Evolutionary conservation across 2,329 filamentous ascomycete genomes (phyloP).

Genomic region (Pseudopithomyces chartarum): DNA sequence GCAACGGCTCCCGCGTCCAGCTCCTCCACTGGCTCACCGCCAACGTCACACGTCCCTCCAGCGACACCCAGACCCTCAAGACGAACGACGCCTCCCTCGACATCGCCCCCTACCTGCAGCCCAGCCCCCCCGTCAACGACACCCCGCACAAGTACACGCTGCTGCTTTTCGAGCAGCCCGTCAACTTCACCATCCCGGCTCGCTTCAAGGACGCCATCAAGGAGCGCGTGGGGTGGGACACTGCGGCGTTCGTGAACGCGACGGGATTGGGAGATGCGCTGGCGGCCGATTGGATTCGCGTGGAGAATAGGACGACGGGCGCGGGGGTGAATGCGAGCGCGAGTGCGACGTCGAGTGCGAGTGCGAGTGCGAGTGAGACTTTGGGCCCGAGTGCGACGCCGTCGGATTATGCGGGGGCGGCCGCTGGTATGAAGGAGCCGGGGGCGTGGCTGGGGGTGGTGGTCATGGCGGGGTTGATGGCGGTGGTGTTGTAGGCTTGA

Average conservation of each 20-base stretch:
- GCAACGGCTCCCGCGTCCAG: slow-evolving; percentile 35
- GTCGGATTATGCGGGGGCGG: slow-evolving; percentile 20
- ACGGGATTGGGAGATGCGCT: slow-evolving; percentile 34
- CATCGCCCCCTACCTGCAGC: slow-evolving; percentile 31
- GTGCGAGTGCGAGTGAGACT: not conserved
- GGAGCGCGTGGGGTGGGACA: slow-evolving; percentile 41
- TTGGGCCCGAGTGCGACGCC: slow-evolving; percentile 3
- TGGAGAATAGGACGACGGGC: slow-evolving; percentile 35
- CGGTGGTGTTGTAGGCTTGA: not conserved
- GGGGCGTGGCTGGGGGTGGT: slow-evolving; percentile 18
- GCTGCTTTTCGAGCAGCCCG: slow-evolving; percentile 33
- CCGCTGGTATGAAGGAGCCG: slow-evolving; percentile 15
- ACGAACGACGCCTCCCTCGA: slow-evolving; percentile 12
- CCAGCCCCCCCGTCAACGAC: slow-evolving; percentile 36
- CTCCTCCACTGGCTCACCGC: slow-evolving; percentile 41
- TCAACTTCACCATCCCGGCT: slow-evolving; percentile 30
- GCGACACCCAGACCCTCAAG: slow-evolving; percentile 13
- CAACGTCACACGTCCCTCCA: slow-evolving; percentile 24
- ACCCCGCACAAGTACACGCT: slow-evolving; percentile 36
- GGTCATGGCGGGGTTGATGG: slow-evolving; percentile 24
- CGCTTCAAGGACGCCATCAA: slow-evolving; percentile 31
- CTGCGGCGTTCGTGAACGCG: slow-evolving; percentile 39
- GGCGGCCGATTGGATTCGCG: slow-evolving; percentile 47
- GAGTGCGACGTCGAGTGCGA: slow-evolving; percentile 21
- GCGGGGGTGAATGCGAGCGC: slow-evolving; percentile 22